phyloP scores from a whole-genome alignment of 345 rosid genomes.

The Iberis pinnata region DNA sequence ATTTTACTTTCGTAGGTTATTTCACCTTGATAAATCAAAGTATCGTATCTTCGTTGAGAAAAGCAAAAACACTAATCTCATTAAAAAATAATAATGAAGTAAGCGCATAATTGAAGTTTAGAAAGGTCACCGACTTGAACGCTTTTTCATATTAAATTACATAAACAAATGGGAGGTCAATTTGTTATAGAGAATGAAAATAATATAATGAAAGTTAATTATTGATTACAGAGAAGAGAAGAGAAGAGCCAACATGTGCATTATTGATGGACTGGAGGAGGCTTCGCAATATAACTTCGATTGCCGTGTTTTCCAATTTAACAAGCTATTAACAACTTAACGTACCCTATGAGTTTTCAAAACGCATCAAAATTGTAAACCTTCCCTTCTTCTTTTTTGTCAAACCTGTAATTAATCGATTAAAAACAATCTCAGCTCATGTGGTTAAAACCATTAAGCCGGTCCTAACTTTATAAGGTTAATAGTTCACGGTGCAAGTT shows the following conservation, averaged over 20 bases:
- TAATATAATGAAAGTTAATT: background rate
- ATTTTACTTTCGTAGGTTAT: too few relatives aligned
- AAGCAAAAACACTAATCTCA: background rate
- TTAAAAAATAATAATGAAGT: background rate
- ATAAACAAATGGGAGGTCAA: conserved; percentile 19
- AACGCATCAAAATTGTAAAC: background rate
- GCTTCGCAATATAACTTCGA: background rate
- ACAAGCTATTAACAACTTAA: conserved; percentile 13
- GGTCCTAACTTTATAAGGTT: too few relatives aligned
- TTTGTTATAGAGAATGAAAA: background rate
- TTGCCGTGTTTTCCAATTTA: conserved; percentile 15
- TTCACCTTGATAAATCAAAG: too few relatives aligned
- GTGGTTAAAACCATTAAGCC: too few relatives aligned
- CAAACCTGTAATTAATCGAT: too few relatives aligned
- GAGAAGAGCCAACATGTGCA: conserved; percentile 17
- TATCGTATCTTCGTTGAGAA: too few relatives aligned
- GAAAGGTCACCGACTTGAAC: conserved; percentile 21
- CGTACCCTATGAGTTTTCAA: conserved; percentile 10
- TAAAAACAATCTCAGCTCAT: too few relatives aligned
- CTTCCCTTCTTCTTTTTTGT: background rate
- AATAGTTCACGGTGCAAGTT: too few relatives aligned
- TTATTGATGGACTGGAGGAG: background rate
- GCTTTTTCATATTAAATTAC: conserved; percentile 14
- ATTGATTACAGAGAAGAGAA: background rate
- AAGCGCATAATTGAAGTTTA: background rate